Base-by-base conservation (phyloP, 2,329 filamentous ascomycete genomes). In the Claviceps pusilla region DNA sequence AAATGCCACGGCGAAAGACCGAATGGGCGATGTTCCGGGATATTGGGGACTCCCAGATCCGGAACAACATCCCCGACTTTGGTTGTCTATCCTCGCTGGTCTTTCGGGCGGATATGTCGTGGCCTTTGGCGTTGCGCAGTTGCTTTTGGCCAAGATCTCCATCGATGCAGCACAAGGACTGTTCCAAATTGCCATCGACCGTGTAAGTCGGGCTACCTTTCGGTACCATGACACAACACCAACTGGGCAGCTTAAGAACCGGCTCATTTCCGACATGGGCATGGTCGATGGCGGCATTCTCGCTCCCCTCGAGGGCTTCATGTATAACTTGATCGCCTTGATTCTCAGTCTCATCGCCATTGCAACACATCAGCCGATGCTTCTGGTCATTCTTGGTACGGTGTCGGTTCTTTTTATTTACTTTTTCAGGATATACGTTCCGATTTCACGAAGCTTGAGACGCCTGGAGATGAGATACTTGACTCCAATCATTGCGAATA, bases 151-250 rank as follows among this genome's bases (percentile, higher is more conserved):
- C 12, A 71, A 84, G n/a, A 87, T 95, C 58, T 80, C 88, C 28
- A 90, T 93, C 65, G 78, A 79, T 37, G 87, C 89, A 0, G 87
- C 87, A 0, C 86, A 84, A 60, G 72, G 75, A 7, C 78, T 96
- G 51, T 95, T 95, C 68, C 74, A 73, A 57, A 75, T 80, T 43
- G 86, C 88, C 24, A 80, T 95, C 69, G 71, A 77, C 1, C 79
- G 78, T 52, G 87, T 95, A 51, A 85, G 84, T 64, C 79, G 82
- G 61, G 87, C 89, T 0, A 90, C 84, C 0, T 95, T 96, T 69
- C 82, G 89, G 1, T 96, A 90, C 67, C 93, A 95, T 70, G 90
- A 96, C 64, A 82, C 88, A 4, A 95, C 90, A 0, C 90, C 90
- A 0, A 83, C 94, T 0, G 90, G 90, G 0, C 81, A 90, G 49